Evolutionary conservation across 2,329 filamentous ascomycete species (phyloP), one percentile per base, ranked within the genome.

Genomic region (Cercospora sp.): DNA sequence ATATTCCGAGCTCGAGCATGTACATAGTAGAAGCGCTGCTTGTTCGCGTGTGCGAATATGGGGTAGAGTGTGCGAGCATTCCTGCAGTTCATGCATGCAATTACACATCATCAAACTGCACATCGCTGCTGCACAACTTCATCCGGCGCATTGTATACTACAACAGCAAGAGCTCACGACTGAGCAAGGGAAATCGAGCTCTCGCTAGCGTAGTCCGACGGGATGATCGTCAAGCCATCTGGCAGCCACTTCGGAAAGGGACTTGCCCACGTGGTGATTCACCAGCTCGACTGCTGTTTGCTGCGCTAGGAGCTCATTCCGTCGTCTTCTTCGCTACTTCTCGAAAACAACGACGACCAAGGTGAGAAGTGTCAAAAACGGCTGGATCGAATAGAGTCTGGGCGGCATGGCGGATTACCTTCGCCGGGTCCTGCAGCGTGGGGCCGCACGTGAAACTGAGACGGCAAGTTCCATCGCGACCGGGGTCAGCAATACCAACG

Each of bases 381-480:
- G 53, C 24, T 24, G 28, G 53, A 30, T 28, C 43, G 21, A 57
- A 57, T 28, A 26, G 58, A 13, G 6, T 40, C 59, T 24, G 34
- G 18, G 16, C 32, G 28, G 26, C 21, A 65, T 60, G 63, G 53
- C 63, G 16, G 37, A 26, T 45, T 60, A 40, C 40, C 53, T 65
- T n/a, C 53, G 63, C 63, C 45, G 43, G 53, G 26, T 60, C 18
- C 37, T 65, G 32, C 51, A 59, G 21, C 63, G 43, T 26, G 21
- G 26, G 51, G 34, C 40, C 28, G 24, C 40, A 13, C 43, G 43
- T 13, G 43, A 13, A 13, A 49, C 43, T 18, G 21, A 18, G 18
- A 55, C 45, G 49, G 34, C 57, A 34, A 26, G 34, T 60, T 24
- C 34, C 55, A 43, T 8, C 9, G 30, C 53, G 55, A 30, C 26